Base-by-base conservation (phyloP, 257 asterid genomes). In the Solanum habrochaites region DNA sequence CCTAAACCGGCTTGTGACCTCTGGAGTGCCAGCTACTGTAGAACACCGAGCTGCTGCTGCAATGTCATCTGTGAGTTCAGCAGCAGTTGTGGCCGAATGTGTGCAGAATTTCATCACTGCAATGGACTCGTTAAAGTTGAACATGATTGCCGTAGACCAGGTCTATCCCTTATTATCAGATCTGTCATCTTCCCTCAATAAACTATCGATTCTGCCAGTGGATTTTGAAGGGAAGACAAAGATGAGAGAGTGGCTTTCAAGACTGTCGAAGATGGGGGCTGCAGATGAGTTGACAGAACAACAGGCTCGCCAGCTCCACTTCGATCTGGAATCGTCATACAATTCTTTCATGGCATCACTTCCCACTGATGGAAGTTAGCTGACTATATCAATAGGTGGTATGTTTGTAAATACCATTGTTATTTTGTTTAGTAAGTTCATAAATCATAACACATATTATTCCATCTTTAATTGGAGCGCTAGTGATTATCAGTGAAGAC, bases 81-180 rank as follows among this genome's bases (percentile, higher is more conserved):
- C 98, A 62, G 93, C 99, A 62, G 89, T 87, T 69, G 99, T 97
- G 85, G 99, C 99, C 0, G 98, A 96, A 87, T 94, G 98, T n/a
- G 99, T 97, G 69, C 99, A 96, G 92, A 93, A 94, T 52, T 96
- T 96, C 70, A 96, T 97, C 16, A 97, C 99, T 1, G 96, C 98
- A 8, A 97, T 97, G 99, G 99, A 97, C 86, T 93, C 97, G 0
- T 85, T 96, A 69, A 97, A 97, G 85, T 90, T 97, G 62, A 94
- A 97, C 87, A 97, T 96, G 99, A 88, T 95, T 58, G 99, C 99
- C 0, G 98, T 96, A 49, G 99, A 97, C 90, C 99, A 97, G 91
- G 97, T 97, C 82, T 97, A 96, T 86, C 99, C 99, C 0, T 29
- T 96, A 90, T 88, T 97, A 27, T 93, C 98, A n/a, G 99, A 96